Percentiles rank a stretch among this genome's conserved stretches.
phyloP scores from a whole-genome alignment of 768 basidiomycete genomes.

The Boletus insuetus region DNA sequence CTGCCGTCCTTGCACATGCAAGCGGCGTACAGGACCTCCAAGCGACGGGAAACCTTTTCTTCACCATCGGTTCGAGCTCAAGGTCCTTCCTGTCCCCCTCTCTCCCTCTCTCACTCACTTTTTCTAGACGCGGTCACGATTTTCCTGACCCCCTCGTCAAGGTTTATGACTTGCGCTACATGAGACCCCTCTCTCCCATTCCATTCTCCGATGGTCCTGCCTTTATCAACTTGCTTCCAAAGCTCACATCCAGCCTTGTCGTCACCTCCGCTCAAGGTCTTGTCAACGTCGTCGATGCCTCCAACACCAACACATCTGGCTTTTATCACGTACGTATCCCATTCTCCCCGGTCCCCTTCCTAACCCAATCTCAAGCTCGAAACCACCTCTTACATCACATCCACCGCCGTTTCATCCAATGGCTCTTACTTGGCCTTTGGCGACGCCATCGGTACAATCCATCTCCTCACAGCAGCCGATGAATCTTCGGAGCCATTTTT shows the following conservation, averaged over 20 bases:
- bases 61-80: conserved; percentile 84
- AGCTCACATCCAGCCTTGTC: conserved; percentile 67
- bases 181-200: conserved; percentile 80
- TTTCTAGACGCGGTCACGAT: conserved; percentile 75
- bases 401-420: conserved; percentile 78
- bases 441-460: conserved; percentile 80
- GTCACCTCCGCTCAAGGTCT: conserved; percentile 80
- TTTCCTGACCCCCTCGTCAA: conserved; percentile 91
- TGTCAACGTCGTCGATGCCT: conserved; percentile 80
- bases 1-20: conserved; percentile 71
- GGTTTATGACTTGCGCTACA: conserved; percentile 83
- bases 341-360: neutral
- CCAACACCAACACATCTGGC: conserved; percentile 63
- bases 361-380: conserved; percentile 49
- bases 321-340: conserved; percentile 68
- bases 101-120: conserved; percentile 9
- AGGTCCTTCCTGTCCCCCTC: conserved; percentile 46
- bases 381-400: conserved; percentile 71
- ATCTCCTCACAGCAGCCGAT: conserved; percentile 76
- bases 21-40: conserved; percentile 83
- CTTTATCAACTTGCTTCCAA: conserved; percentile 80
- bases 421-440: conserved; percentile 93
- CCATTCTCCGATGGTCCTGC: conserved; percentile 85
- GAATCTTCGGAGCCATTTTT: conserved; percentile 60
- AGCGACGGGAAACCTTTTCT: conserved; percentile 72